Evolutionary conservation across 352 stramenopile genomes (phyloP), one percentile per base, ranked within the genome.

Genomic region (Phytopythium chamaehyphon): DNA sequence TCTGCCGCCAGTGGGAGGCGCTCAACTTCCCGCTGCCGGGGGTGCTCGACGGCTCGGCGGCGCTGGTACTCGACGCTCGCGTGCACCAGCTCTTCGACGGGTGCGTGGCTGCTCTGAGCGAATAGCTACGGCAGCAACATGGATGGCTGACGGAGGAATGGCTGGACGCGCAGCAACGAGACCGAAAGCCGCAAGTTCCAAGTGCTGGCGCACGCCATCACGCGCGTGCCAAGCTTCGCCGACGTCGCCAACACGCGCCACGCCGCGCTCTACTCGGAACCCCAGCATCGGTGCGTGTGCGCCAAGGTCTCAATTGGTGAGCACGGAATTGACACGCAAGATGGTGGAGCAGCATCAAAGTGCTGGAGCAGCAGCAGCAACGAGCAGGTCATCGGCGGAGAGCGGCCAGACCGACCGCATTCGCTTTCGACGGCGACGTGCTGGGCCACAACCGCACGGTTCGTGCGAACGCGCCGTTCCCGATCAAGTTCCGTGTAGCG

Each of bases 401-500:
- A 15, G 23, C 47, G 21, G 40, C 23, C 21, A 35, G 58, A 31
- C 55, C 70, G 0, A 56, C 64, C 18, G 40, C 43, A 49, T 79
- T 91, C 51, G 69, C 77, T 3, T 91, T 82, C 33, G 47, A 61
- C 10, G 81, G 81, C 1, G 53, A 66, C 19, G 62, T 71, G 16
- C 58, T 89, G 4, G 81, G 81, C 3, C 77, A 81, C 44, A 73
- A 94, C 53, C 81, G 83, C 23, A 80, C 66, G 44, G 81, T 94
- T 33, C 61, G 83, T 6, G 68, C 78, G 18, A 94, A 94, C 48
- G 73, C 73, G 14, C 73, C 83, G 18, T 89, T 90, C 58, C 52
- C 71, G 16, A 63, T 69, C n/a, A 68, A 63, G 10, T 78, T 85
- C 48, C 74, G 82, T 40, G 65, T 88, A 16, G 67, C 71, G 1